Evolutionary conservation across 495 filamentous ascomycete genomes (phyloP), one percentile per base, ranked within the genome.

Genomic region (Penicillium silybi): DNA sequence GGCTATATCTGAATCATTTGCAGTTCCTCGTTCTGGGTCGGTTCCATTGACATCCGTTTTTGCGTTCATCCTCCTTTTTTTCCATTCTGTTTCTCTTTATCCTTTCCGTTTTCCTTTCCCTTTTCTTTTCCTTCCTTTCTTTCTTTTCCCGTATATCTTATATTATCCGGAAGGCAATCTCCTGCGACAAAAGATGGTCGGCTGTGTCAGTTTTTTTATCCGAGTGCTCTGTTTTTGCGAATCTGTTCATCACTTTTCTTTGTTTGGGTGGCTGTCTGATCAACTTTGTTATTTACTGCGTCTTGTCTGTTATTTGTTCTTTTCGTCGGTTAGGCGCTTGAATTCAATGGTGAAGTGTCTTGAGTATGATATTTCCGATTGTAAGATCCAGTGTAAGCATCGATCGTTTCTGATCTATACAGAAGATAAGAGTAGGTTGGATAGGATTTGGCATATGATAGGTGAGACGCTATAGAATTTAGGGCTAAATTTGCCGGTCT

Each of bases 191-290:
- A 64, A 64, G 41, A 61, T 50, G 58, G 60, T 65, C 53, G 62
- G 59, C 51, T 64, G 52, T 67, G 55, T 67, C 60, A 58, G 53
- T 50, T 58, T 52, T 52, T 66, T 56, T 55, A 42, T 48, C 34
- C 50, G n/a, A n/a, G n/a, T 47, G 48, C 53, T 56, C 59, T 50
- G 49, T 57, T 59, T 45, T 20, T 59, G 47, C 47, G 41, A 59
- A 26, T 55, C 50, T 53, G 45, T 44, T 56, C 53, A 57, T 52
- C 56, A 25, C 58, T 58, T 56, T 54, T 54, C 56, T 49, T 18
- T 40, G 50, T 53, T 54, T 64, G 48, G 50, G 26, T 45, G 32
- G 47, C 35, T 50, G 53, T 61, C 47, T 43, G 37, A 19, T 44
- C 41, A 46, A 35, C 49, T 52, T 41, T 59, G 50, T 54, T 53